Conservation (phyloP, 768 basidiomycete genomes). For the Boletus vermiculosoides region DNA sequence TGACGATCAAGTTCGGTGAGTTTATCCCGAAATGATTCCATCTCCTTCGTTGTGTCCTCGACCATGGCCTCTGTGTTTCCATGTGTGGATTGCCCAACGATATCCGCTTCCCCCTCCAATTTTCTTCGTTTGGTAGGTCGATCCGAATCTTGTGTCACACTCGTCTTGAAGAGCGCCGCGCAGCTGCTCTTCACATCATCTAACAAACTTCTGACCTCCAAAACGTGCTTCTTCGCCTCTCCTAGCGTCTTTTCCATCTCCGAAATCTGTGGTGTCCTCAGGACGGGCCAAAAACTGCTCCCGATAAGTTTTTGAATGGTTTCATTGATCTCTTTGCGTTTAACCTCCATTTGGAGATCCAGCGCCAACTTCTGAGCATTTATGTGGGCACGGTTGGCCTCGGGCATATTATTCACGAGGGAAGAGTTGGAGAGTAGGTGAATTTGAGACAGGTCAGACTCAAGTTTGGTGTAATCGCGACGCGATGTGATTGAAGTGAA, state of each 20-base stretch:
- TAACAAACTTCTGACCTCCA: constrained; percentile 29
- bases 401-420: constrained; percentile 23
- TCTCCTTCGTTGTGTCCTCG: constrained; percentile 13
- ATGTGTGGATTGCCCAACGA: background rate
- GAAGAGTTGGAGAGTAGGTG: constrained; percentile 26
- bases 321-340: constrained; percentile 35
- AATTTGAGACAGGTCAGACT: constrained; percentile 33
- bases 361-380: constrained; percentile 22
- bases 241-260: constrained; percentile 24
- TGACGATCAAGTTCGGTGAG: constrained; percentile 29
- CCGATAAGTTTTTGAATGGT: constrained; percentile 32
- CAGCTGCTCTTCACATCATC: constrained; percentile 25
- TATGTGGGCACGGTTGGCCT: constrained; percentile 25
- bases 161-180: constrained; percentile 23
- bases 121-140: constrained; percentile 30
- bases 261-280: constrained; percentile 24
- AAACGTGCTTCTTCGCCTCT: constrained; percentile 30
- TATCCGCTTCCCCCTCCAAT: constrained; percentile 12
- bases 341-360: constrained; percentile 26
- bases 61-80: background rate
- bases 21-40: constrained; percentile 30
- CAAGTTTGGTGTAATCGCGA: constrained; percentile 31
- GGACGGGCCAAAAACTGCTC: constrained; percentile 41
- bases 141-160: constrained; percentile 16
- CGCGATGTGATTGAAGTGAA: constrained; percentile 36